Conservation (phyloP, 2,329 filamentous ascomycete genomes). For the Taxawa tesnikishii region DNA sequence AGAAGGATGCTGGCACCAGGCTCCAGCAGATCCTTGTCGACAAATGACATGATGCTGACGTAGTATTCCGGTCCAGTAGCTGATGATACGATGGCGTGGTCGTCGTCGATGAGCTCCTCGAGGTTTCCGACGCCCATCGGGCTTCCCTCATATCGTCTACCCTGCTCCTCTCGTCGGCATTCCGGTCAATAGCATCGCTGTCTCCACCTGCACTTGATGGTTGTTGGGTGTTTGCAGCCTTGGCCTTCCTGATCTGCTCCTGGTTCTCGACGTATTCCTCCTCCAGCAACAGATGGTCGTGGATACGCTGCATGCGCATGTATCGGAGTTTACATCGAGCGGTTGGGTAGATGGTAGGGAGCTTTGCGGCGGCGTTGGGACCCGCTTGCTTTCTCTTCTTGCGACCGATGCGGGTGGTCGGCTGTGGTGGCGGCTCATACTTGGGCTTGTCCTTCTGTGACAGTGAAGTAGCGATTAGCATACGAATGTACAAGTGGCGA, state of each 20-base stretch:
- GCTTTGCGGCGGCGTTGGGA: slow-evolving; percentile 87
- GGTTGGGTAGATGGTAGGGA: slow-evolving; percentile 86
- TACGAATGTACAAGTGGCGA: background rate
- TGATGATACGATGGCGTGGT: slow-evolving; percentile 96
- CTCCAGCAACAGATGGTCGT: slow-evolving; percentile 91
- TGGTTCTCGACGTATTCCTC: slow-evolving; percentile 99
- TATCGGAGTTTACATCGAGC: slow-evolving; percentile 96
- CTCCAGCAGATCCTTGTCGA: slow-evolving; percentile 96
- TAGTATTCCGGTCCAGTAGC: slow-evolving; percentile 98
- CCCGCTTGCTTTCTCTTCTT: slow-evolving; percentile 97
- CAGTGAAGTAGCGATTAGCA: background rate
- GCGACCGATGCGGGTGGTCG: slow-evolving; percentile 89
- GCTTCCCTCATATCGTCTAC: slow-evolving; percentile 98
- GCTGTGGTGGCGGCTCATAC: slow-evolving; percentile 96
- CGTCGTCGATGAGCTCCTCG: slow-evolving; percentile 98
- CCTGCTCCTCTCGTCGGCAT: slow-evolving; percentile 85
- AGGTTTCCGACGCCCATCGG: slow-evolving; percentile 97
- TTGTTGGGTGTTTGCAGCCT: slow-evolving; percentile 59
- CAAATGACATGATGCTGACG: slow-evolving; percentile 99
- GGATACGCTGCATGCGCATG: slow-evolving; percentile 94
- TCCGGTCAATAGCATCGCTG: slow-evolving; percentile 67
- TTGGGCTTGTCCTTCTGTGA: slow-evolving; percentile 96
- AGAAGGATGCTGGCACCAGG: slow-evolving; percentile 89
- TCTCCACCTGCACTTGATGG: slow-evolving; percentile 49
- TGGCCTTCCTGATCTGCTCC: slow-evolving; percentile 86